Evolutionary conservation across 371 early-diverging fungal species (phyloP), one percentile per base, ranked within the genome.

Genomic region (Blakeslea trispora): DNA sequence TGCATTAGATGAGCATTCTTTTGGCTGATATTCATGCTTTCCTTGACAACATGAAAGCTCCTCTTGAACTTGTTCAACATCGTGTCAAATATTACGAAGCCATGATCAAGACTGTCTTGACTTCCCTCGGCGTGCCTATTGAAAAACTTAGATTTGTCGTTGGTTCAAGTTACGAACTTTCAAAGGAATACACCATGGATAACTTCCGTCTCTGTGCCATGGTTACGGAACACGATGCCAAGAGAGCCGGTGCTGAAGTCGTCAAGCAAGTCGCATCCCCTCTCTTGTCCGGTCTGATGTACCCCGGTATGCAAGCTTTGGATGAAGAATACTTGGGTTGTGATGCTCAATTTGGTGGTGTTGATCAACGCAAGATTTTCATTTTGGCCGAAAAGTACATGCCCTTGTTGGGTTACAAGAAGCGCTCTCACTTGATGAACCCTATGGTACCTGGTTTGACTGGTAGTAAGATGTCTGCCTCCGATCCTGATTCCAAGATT

Each of bases 351-450:
- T 99, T 99, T 77, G 99, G 99, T 48, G 99, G 99, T 60, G 92
- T 97, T 11, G 99, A 99, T 76, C 99, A 99, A 82, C 91, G 99
- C 74, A 99, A 99, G 89, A 99, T 99, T 69, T 99, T 99, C 71
- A 91, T 92, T 2, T 89, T 95, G 77, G 99, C 99, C 39, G 96
- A 94, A 73, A 96, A 97, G 76, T 95, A 94, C 82, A 68, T 99
- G 66, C 99, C 99, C 23, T 77, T 80, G 40, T 77, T 99, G 31
- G 99, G 99, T 40, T 99, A 98, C 84, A 89, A 92, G 76, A 99
- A 99, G 82, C 91, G 99, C 50, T 82, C 93, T 18, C 99, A 99
- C 69, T 81, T 99, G 66, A 99, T 99, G 99, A 99, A 99, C 82
- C 84, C 90, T n/a, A 99, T 99, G 99, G 94, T 99, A 0, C 97